Percentiles rank a stretch among this genome's conserved stretches.
These are phyloP conservation scores for Fusarium udum DNA, from an alignment of 2,329 filamentous ascomycete species.

Conservation along the genomic window DNA sequence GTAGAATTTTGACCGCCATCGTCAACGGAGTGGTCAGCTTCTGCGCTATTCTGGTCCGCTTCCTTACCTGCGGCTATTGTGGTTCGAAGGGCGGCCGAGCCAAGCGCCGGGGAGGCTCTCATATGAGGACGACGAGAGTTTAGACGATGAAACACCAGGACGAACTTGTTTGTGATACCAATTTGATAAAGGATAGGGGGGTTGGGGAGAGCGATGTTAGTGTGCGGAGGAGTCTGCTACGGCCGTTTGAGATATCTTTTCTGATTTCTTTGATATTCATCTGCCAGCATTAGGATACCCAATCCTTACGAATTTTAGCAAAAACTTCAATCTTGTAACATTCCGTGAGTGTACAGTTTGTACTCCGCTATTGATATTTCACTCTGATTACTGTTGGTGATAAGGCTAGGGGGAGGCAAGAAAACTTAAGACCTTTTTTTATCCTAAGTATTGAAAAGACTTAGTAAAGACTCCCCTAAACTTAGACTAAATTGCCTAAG, in stretches of 20 bases:
- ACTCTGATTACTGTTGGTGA: neutral
- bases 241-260: conserved; percentile 22
- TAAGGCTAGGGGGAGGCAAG: no score
- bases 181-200: neutral
- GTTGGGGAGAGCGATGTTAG: neutral
- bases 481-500: no score
- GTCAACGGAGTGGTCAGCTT: conserved; percentile 73
- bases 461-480: no score
- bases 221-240: conserved; percentile 12
- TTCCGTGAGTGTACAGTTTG: neutral
- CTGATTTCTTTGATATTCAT: conserved; percentile 17
- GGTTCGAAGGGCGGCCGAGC: conserved; percentile 37
- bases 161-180: conserved; percentile 14
- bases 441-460: neutral
- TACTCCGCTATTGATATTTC: neutral
- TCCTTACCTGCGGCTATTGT: conserved; percentile 65
- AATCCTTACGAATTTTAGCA: conserved; percentile 30
- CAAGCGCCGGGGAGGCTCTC: conserved; percentile 21
- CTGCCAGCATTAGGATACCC: conserved; percentile 43
- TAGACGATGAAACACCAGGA: neutral
- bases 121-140: conserved; percentile 32
- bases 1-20: conserved; percentile 70
- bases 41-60: conserved; percentile 73
- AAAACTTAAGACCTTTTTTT: neutral
- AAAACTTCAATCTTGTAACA: neutral